Evolutionary conservation across 2,329 filamentous ascomycete species (phyloP).

Genomic region (Colletotrichum theobromicola): DNA sequence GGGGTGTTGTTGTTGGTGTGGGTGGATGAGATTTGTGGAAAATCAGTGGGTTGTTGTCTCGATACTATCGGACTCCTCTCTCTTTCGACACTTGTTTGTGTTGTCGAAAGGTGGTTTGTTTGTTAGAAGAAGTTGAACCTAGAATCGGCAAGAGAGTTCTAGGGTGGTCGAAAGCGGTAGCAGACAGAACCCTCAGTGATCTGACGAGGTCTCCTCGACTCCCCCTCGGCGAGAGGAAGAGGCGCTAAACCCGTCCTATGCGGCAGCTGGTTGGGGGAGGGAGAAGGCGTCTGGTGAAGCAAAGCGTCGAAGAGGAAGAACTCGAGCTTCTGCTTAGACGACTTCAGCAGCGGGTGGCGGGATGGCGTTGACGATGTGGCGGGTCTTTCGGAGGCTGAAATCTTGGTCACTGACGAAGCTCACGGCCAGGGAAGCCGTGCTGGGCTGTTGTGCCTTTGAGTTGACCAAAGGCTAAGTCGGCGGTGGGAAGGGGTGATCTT

Average conservation of each 20-base stretch:
- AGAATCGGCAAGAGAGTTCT: constrained; percentile 59
- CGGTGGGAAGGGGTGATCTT: constrained; percentile 15
- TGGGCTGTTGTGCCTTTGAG: constrained; percentile 65
- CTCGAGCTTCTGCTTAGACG: constrained; percentile 52
- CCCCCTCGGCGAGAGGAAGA: constrained; percentile 99
- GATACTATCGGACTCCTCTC: constrained; percentile 1
- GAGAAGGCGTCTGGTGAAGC: constrained; percentile 53
- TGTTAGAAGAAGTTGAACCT: constrained; percentile 17
- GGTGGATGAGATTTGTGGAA: constrained; percentile 7
- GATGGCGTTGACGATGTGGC: constrained; percentile 70
- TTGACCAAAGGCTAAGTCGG: constrained; percentile 66
- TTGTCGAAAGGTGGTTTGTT: neutral
- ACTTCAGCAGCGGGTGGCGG: constrained; percentile 57
- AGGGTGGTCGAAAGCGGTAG: constrained; percentile 96
- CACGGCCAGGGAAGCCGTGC: constrained; percentile 69
- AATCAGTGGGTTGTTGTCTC: constrained; percentile 20
- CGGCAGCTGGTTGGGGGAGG: constrained; percentile 88
- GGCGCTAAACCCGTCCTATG: constrained; percentile 98
- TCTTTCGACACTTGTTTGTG: constrained; percentile 18
- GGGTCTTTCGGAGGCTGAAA: constrained; percentile 69
- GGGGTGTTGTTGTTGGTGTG: constrained; percentile 19
- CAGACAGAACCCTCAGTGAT: constrained; percentile 88
- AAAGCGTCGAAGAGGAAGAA: constrained; percentile 55
- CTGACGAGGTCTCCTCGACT: constrained; percentile 98
- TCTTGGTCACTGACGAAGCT: constrained; percentile 70